Base-by-base conservation (phyloP, 257 asterid species). In the Hygrophila difformis region DNA sequence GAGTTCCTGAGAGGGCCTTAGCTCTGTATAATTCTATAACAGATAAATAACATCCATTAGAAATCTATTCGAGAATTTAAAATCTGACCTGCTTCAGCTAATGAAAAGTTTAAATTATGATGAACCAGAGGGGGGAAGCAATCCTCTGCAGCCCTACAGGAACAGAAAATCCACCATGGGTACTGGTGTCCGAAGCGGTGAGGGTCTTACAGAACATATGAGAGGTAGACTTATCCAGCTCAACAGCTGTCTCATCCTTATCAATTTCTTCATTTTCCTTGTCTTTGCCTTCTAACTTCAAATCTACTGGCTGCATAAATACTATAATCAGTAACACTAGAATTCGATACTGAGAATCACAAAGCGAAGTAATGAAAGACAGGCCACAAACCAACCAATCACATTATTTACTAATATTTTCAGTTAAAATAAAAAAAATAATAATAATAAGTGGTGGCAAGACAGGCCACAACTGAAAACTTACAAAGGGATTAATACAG, bases 61-160 rank as follows among this genome's bases (percentile, higher is more conserved):
- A 33, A 33, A 33, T 33, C 10, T 33, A 3, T 24, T 7, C 29
- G 7, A 7, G 29, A 31, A n/a, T n/a, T n/a, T n/a, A n/a, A n/a
- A n/a, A n/a, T n/a, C n/a, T n/a, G 31, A 26, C 31, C 31, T 3
- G 31, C 7, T 26, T 0, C 56, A 8, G 15, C 6, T 46, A 47
- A 22, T 20, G 47, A 16, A 41, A 33, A 33, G 37, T 33, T 9
- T 33, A 33, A 33, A 33, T 6, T 2, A 12, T 5, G 2, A 5
- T 12, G 1, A 1, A 91, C 99, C 94, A 91, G 76, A 71, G 95
- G 97, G 3, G 99, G 97, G 54, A 91, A 91, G 70, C 99, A 91
- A 67, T 91, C 99, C 69, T 91, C 99, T 12, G 99, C 99, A 57
- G 99, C 99, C 56, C 99, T 75, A 17, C 99, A 88, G 99, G 99